These are phyloP conservation scores for Cucumis melo DNA, from an alignment of 306 rosid genomes.

Conservation along the genomic window DNA sequence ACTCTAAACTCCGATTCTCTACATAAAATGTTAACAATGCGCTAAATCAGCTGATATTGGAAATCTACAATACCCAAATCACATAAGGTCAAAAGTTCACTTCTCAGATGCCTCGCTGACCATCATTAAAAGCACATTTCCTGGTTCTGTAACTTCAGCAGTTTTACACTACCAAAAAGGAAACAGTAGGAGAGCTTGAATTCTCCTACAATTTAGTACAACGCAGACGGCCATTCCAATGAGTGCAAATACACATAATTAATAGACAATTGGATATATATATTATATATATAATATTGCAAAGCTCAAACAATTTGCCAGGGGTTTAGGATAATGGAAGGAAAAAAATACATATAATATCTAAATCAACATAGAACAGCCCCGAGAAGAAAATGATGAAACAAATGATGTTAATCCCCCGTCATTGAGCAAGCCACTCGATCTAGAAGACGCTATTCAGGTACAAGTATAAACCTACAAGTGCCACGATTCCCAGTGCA, in stretches of 20 bases:
- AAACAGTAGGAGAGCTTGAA: neutral
- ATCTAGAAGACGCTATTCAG: slow-evolving; percentile 34
- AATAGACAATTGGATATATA: neutral
- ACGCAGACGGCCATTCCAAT: neutral
- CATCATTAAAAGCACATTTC: neutral
- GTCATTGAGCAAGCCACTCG: neutral
- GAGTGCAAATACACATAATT: neutral
- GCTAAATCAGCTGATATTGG: neutral
- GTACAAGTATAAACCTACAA: slow-evolving; percentile 67
- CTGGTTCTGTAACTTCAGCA: neutral
- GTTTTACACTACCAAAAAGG: neutral
- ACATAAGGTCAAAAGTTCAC: neutral
- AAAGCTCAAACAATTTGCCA: neutral
- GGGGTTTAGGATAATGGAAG: neutral
- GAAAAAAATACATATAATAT: neutral
- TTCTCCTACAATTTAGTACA: neutral
- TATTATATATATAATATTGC: neutral
- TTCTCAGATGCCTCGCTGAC: neutral
- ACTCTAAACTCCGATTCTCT: neutral
- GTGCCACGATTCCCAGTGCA: slow-evolving; percentile 61
- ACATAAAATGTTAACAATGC: neutral
- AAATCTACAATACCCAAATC: neutral
- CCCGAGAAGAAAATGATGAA: neutral
- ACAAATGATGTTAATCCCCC: neutral
- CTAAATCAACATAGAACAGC: neutral